phyloP scores from a whole-genome alignment of 345 rosid genomes.

The Mangifera indica region DNA sequence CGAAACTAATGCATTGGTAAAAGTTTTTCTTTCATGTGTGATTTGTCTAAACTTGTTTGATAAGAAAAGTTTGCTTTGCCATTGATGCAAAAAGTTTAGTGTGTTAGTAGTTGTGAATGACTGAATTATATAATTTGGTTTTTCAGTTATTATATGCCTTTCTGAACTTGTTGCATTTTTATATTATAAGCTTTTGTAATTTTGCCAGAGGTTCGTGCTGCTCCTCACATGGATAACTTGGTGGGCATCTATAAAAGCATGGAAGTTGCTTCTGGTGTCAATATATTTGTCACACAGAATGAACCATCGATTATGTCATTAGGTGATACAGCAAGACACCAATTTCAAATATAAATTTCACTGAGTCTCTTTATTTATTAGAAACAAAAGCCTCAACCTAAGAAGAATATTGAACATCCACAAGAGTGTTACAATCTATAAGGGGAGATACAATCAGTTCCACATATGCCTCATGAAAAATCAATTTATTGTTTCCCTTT shows the following conservation, averaged over 20 bases:
- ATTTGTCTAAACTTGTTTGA: not conserved
- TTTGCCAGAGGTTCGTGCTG: slow-evolving; percentile 71
- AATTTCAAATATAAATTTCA: not conserved
- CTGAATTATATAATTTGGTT: not conserved
- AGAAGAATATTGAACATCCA: not conserved
- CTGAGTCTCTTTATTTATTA: not conserved
- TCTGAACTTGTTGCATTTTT: not conserved
- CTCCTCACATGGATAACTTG: slow-evolving; percentile 94
- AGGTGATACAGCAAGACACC: slow-evolving; percentile 32
- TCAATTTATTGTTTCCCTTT: not conserved
- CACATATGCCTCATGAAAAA: not conserved
- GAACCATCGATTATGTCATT: slow-evolving; percentile 32
- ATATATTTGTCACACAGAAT: slow-evolving; percentile 57
- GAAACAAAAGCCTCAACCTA: not conserved
- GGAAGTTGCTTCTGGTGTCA: slow-evolving; percentile 81
- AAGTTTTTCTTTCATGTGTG: not conserved
- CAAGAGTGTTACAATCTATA: not conserved
- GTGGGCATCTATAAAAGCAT: slow-evolving; percentile 81
- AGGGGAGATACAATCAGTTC: not conserved
- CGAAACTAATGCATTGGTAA: too few relatives aligned
- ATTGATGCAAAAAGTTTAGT: not conserved
- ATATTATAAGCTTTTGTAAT: slow-evolving; percentile 1
- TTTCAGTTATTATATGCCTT: not conserved
- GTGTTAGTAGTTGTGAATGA: not conserved
- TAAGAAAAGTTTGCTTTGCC: not conserved